Conservation (phyloP, 2,329 filamentous ascomycete species). For the Xylariaceae sp. region DNA sequence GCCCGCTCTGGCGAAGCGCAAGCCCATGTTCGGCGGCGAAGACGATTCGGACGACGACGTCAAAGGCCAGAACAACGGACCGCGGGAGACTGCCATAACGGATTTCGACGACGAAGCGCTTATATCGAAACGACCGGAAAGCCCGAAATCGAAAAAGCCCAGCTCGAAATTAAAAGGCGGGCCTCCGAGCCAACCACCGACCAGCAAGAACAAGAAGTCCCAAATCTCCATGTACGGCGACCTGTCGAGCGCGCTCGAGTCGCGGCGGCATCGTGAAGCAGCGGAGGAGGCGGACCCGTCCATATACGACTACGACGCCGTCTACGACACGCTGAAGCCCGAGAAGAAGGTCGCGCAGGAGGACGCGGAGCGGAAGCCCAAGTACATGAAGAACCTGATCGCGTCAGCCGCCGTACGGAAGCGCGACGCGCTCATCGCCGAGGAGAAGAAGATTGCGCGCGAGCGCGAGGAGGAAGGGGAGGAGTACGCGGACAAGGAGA, state of each 20-base stretch:
- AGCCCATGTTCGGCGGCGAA: conserved; percentile 53
- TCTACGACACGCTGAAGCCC: conserved; percentile 71
- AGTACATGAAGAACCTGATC: conserved; percentile 72
- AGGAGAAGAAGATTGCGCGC: conserved; percentile 72
- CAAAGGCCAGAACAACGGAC: conserved; percentile 27
- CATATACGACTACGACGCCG: conserved; percentile 80
- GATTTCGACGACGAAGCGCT: conserved; percentile 47
- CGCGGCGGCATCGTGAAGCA: conserved; percentile 58
- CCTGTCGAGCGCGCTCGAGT: conserved; percentile 58
- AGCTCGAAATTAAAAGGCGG: conserved; percentile 27
- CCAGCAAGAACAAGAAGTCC: conserved; percentile 39
- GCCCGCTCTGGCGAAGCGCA: conserved; percentile 44
- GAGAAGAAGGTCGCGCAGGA: conserved; percentile 48
- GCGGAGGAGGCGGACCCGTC: conserved; percentile 64
- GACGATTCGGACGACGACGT: conserved; percentile 50
- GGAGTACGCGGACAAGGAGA: conserved; percentile 75
- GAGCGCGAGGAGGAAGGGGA: conserved; percentile 78
- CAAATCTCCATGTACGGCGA: conserved; percentile 53
- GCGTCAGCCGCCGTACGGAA: conserved; percentile 71
- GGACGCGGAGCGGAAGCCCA: conserved; percentile 58
- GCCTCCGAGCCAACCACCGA: conserved; percentile 35
- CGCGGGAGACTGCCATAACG: conserved; percentile 51
- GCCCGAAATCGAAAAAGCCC: conserved; percentile 28
- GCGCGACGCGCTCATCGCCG: conserved; percentile 69
- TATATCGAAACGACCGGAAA: conserved; percentile 17